Evolutionary conservation across 2,329 filamentous ascomycete genomes (phyloP).

Genomic region (Biscogniauxia marginata): DNA sequence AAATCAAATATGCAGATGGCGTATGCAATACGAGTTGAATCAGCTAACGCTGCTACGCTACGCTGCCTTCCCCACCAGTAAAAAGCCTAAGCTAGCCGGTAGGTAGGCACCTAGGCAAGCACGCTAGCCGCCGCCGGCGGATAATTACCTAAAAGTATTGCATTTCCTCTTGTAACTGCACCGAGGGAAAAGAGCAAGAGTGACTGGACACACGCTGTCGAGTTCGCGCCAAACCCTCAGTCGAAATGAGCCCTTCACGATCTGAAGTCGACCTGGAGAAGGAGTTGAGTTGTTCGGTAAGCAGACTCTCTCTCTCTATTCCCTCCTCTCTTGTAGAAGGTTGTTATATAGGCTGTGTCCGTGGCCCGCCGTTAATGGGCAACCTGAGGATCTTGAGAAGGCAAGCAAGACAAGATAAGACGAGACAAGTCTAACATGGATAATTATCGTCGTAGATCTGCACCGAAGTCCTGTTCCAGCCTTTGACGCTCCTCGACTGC

Average conservation of each 20-base stretch:
- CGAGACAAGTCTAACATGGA: no score
- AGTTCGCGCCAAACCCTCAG: not conserved
- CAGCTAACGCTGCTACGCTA: not conserved
- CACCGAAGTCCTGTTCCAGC: constrained; percentile 90
- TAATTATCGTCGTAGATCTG: constrained; percentile 67
- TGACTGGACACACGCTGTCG: not conserved
- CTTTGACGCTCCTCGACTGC: constrained; percentile 87
- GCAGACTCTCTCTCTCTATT: constrained; percentile 38
- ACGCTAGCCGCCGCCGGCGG: not conserved
- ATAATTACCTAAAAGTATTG: not conserved
- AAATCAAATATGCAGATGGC: not conserved
- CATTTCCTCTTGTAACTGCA: no score
- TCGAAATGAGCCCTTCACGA: constrained; percentile 50
- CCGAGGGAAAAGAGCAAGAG: not conserved
- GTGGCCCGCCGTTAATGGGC: constrained; percentile 11
- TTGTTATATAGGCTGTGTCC: no score
- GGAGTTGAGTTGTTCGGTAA: constrained; percentile 91
- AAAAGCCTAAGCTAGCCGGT: not conserved
- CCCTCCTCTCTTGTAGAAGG: no score
- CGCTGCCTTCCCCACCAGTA: not conserved
- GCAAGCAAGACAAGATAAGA: no score
- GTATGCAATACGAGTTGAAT: not conserved
- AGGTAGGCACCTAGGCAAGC: no score
- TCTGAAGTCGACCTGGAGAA: constrained; percentile 74
- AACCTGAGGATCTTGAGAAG: no score